Base-by-base conservation (phyloP, 2,329 filamentous ascomycete genomes). In the Fusarium nematophilum region DNA sequence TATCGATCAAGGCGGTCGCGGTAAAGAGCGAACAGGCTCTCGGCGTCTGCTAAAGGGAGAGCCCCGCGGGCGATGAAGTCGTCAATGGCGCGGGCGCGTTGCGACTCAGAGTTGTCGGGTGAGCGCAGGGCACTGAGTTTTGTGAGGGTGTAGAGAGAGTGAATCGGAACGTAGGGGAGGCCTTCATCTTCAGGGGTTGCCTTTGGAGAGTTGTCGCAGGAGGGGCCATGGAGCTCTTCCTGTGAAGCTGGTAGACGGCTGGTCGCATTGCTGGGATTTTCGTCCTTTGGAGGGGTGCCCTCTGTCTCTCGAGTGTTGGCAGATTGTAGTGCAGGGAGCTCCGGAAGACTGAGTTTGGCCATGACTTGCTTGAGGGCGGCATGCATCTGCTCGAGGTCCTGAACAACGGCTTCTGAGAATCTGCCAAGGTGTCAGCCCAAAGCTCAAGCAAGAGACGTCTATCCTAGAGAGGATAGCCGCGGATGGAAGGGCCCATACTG, bases 1-100 rank as follows among this genome's bases (percentile, higher is more conserved):
- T 81, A 79, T 40, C 81, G 77, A 50, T 84, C 83, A 52, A 84
- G 78, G 0, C 77, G 79, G 39, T 80, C 76, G 38, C 78, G 79
- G 59, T 83, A 85, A 9, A 83, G 74, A 3, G 74, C 70, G 60
- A 84, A 85, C 0, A 85, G 69, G 37, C 82, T 77, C 39, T 84
- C 78, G 0, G 83, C 83, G 53, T 84, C 81, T 3, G 76, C 73
- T 4, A 81, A 46, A 1, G 79, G 74, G 2, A 85, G 68, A 6
- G 76, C 59, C 0, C 82, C 82, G 0, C 69, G 68, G 2, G 74
- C 67, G 14, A 78, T 74, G 4, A 78, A 73, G 53, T 78, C 76
- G 29, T 71, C 64, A 13, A 70, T 67, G 3, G 59, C 61, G 4
- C 59, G 62, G 9, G 59, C 54, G 8, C 51, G 43, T n/a, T 69